A percentile compares a stretch with the other conserved stretches of the same genome.
Evolutionary conservation across 139 green algal species (phyloP).

Genomic region (Chlorella sp.): DNA sequence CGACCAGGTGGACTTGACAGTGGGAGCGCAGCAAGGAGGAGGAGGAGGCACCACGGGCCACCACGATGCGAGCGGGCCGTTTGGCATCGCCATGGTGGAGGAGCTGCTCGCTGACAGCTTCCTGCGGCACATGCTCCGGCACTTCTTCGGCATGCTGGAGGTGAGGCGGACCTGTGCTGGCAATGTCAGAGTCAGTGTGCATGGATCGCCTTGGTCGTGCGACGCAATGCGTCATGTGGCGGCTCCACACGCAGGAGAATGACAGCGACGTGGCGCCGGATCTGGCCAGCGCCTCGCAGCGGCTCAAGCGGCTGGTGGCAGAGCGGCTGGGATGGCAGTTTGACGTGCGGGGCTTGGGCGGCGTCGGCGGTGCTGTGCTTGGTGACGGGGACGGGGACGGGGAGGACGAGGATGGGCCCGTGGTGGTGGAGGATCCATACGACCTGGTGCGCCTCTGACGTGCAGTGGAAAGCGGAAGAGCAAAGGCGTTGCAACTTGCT

Average conservation of each 20-base stretch:
- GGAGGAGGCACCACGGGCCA: background rate
- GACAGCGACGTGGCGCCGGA: background rate
- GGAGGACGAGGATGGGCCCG: background rate
- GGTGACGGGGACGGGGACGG: background rate
- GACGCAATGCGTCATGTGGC: background rate
- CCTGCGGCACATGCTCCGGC: conserved; percentile 28
- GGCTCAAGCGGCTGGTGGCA: conserved; percentile 11
- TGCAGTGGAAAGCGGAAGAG: too few species aligned
- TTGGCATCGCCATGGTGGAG: conserved; percentile 36
- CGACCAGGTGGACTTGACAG: conserved; percentile 34
- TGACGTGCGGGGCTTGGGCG: conserved; percentile 3
- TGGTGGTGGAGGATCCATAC: background rate
- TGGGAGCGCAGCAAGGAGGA: too few species aligned
- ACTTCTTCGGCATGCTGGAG: conserved; percentile 50
- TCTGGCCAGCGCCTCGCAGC: background rate
- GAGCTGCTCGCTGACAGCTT: conserved; percentile 62
- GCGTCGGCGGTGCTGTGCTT: too few species aligned
- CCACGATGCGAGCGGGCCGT: background rate
- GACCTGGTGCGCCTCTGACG: background rate
- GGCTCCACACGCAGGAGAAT: conserved; percentile 14
- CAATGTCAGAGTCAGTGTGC: background rate
- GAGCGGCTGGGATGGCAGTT: conserved; percentile 16
- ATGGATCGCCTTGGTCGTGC: background rate
- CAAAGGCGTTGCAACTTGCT: too few species aligned
- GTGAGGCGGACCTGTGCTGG: conserved; percentile 1